Percentiles rank a stretch among this genome's conserved stretches.
These are phyloP conservation scores for Mycosarcoma mackinlayi DNA, from an alignment of 1,284 basidiomycete genomes.

Conservation along the genomic window DNA sequence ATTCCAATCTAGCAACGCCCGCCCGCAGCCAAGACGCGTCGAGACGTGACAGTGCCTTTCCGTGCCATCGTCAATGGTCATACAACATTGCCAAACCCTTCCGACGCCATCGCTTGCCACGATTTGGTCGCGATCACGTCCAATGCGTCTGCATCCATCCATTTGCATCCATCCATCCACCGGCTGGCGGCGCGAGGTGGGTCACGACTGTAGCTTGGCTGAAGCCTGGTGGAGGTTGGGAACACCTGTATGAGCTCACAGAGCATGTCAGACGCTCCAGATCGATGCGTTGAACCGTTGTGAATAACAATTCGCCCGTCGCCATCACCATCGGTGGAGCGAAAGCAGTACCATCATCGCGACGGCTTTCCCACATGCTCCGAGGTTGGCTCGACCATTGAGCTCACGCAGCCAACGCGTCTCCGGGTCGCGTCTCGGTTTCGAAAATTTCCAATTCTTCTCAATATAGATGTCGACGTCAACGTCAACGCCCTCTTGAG, in stretches of 20 bases:
- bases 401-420: conserved; percentile 12
- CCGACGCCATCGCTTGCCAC: conserved; percentile 26
- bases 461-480: conserved; percentile 7
- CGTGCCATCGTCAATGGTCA: conserved; percentile 14
- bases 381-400: background rate
- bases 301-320: conserved; percentile 8
- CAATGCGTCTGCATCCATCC: conserved; percentile 12
- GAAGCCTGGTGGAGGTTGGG: background rate
- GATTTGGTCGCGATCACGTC: conserved; percentile 38
- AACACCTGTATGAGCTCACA: background rate
- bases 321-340: conserved; percentile 10
- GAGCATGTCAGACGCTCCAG: background rate
- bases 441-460: conserved; percentile 24
- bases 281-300: background rate
- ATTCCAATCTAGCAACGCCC: conserved; percentile 28
- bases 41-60: conserved; percentile 35
- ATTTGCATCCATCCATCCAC: conserved; percentile 14
- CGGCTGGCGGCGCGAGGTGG: background rate
- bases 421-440: conserved; percentile 20
- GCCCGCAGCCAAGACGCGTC: conserved; percentile 33
- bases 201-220: background rate
- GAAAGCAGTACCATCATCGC: conserved; percentile 26
- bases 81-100: conserved; percentile 16
- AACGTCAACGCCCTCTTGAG: background rate
- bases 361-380: conserved; percentile 2